Conservation (phyloP, 2,329 filamentous ascomycete species). For the Daldinia sp. region DNA sequence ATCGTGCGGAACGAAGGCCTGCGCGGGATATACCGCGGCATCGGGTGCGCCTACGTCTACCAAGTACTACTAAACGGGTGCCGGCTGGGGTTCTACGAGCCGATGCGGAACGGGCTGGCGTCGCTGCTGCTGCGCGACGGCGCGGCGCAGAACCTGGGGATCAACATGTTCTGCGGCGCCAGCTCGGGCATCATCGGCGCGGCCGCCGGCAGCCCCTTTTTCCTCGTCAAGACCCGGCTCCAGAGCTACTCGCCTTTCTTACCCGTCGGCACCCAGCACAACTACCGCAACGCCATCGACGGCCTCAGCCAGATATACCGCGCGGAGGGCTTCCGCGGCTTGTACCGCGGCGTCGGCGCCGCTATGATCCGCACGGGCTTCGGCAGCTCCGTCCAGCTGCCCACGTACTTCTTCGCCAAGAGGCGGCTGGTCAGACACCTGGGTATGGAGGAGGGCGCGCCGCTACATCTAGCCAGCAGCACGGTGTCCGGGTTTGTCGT, state of each 20-base stretch:
- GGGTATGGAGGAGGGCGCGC: constrained; percentile 90
- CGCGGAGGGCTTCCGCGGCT: constrained; percentile 79
- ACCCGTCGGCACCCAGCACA: constrained; percentile 96
- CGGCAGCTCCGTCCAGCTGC: constrained; percentile 93
- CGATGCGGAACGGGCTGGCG: constrained; percentile 80
- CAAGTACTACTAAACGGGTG: constrained; percentile 97
- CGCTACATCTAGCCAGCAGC: constrained; percentile 89
- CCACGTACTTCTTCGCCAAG: constrained; percentile 99
- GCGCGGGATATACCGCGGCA: constrained; percentile 85
- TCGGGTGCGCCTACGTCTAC: constrained; percentile 95
- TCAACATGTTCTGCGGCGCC: constrained; percentile 96
- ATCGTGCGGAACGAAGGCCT: constrained; percentile 93
- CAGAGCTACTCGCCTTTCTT: constrained; percentile 94
- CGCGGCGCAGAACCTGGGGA: constrained; percentile 82
- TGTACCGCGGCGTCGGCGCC: constrained; percentile 91
- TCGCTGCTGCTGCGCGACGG: constrained; percentile 77
- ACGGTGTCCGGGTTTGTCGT: constrained; percentile 94
- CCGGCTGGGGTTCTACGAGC: constrained; percentile 97
- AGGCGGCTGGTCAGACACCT: constrained; percentile 82
- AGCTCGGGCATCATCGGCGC: constrained; percentile 90
- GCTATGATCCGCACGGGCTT: constrained; percentile 97
- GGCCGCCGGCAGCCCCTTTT: constrained; percentile 94
- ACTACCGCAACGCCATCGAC: constrained; percentile 87
- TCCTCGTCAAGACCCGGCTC: constrained; percentile 95
- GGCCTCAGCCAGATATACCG: constrained; percentile 84